phyloP scores from a whole-genome alignment of 176 grass and related monocot genomes.

The Eragrostis curvula region DNA sequence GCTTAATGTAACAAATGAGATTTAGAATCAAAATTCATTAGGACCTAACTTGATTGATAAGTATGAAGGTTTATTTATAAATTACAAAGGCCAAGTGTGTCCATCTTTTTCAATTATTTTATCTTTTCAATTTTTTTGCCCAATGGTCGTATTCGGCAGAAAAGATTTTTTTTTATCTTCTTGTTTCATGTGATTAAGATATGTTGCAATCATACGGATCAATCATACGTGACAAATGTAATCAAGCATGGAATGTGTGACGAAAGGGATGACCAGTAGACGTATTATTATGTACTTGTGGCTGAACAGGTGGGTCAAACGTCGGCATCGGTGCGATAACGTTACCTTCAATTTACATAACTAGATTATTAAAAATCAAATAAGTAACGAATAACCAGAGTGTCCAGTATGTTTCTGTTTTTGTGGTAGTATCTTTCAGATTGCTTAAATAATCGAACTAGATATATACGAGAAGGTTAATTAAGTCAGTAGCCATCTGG shows the following conservation, averaged over 20 bases:
- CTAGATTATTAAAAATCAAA: too few relatives aligned
- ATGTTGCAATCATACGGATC: constrained; percentile 1
- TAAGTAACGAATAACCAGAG: too few relatives aligned
- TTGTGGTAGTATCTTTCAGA: too few relatives aligned
- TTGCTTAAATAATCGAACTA: too few relatives aligned
- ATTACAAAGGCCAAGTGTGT: not conserved
- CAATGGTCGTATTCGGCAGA: not conserved
- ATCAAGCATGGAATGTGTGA: not conserved
- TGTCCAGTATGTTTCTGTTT: too few relatives aligned
- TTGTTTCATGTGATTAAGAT: not conserved
- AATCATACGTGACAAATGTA: not conserved
- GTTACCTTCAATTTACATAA: too few relatives aligned
- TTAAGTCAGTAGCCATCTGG: not conserved
- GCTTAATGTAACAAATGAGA: too few relatives aligned
- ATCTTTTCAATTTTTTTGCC: not conserved
- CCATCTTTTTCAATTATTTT: not conserved
- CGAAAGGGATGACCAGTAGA: not conserved
- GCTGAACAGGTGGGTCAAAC: too few relatives aligned
- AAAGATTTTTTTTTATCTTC: not conserved
- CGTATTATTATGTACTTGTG: not conserved
- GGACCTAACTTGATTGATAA: not conserved
- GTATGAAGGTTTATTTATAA: not conserved
- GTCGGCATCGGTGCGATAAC: too few relatives aligned
- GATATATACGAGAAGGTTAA: not conserved
- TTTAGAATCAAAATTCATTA: too few relatives aligned